Conservation (phyloP, 176 grass and related monocot species). For the Oryza punctata region DNA sequence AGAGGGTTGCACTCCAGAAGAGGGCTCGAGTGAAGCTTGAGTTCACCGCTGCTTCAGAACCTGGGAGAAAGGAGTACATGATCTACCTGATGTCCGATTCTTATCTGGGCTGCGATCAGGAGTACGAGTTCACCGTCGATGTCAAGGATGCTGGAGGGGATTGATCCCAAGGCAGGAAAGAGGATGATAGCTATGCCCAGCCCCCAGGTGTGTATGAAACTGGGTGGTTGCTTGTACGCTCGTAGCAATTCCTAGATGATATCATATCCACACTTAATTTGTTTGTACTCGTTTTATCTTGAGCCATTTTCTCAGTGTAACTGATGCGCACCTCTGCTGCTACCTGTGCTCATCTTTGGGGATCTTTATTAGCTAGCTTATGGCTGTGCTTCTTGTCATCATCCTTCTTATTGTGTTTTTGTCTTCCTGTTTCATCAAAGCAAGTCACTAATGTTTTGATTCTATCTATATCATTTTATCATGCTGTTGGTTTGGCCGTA, state of each 20-base stretch:
- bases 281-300: neutral
- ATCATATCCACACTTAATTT: neutral
- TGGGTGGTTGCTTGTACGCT: neutral
- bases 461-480: neutral
- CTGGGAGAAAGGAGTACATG: slow-evolving; percentile 67
- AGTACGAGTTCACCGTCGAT: slow-evolving; percentile 73
- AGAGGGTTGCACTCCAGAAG: slow-evolving; percentile 75
- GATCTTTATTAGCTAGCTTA: too few relatives aligned
- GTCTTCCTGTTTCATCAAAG: neutral
- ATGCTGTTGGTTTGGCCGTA: neutral
- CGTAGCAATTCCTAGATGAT: neutral
- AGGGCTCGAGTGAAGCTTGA: slow-evolving; percentile 76
- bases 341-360: too few relatives aligned
- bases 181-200: neutral
- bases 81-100: slow-evolving; percentile 98
- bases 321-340: neutral
- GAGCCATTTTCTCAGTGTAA: neutral
- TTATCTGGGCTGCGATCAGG: slow-evolving; percentile 90
- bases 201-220: neutral
- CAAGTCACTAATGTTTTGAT: neutral
- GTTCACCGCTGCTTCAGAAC: slow-evolving; percentile 61
- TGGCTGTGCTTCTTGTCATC: too few relatives aligned
- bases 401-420: neutral
- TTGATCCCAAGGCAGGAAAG: slow-evolving; percentile 24
- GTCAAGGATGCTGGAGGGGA: slow-evolving; percentile 67